Percentiles rank a stretch among this genome's conserved stretches.
Conservation (phyloP, 2,329 filamentous ascomycete genomes). For the Karstenula rhodostoma region DNA sequence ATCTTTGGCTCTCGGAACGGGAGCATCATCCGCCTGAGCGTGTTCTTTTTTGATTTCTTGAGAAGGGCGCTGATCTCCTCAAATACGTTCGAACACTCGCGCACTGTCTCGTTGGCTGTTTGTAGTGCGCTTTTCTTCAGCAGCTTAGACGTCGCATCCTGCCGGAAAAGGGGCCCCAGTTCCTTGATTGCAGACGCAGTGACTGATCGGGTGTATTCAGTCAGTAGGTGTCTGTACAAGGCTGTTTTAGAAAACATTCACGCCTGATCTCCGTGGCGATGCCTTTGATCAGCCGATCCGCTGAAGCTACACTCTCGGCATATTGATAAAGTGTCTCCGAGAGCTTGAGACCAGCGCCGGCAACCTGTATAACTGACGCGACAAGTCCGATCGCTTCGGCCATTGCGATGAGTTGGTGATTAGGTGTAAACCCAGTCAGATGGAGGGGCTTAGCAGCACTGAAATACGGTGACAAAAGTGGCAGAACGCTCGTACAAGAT, state of each 20-base stretch:
- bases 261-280: conserved; percentile 37
- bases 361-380: conserved; percentile 43
- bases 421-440: too few species aligned
- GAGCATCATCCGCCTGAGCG: conserved; percentile 33
- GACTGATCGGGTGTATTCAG: conserved; percentile 6
- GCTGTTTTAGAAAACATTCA: not conserved
- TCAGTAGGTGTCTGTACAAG: not conserved
- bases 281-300: conserved; percentile 37
- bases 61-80: conserved; percentile 33
- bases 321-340: conserved; percentile 42
- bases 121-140: conserved; percentile 36
- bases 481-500: too few species aligned
- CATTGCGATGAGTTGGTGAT: conserved; percentile 21
- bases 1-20: conserved; percentile 45
- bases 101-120: conserved; percentile 39
- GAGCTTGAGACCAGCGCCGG: conserved; percentile 39
- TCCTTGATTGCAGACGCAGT: conserved; percentile 42
- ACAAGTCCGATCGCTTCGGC: conserved; percentile 36
- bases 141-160: conserved; percentile 31
- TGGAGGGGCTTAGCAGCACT: too few species aligned
- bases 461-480: too few species aligned
- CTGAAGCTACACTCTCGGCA: conserved; percentile 40
- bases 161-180: conserved; percentile 36
- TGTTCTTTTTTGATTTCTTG: conserved; percentile 37
- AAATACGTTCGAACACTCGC: conserved; percentile 38